phyloP scores from a whole-genome alignment of 1,284 basidiomycete genomes.

The Ceratobasidium sp. region DNA sequence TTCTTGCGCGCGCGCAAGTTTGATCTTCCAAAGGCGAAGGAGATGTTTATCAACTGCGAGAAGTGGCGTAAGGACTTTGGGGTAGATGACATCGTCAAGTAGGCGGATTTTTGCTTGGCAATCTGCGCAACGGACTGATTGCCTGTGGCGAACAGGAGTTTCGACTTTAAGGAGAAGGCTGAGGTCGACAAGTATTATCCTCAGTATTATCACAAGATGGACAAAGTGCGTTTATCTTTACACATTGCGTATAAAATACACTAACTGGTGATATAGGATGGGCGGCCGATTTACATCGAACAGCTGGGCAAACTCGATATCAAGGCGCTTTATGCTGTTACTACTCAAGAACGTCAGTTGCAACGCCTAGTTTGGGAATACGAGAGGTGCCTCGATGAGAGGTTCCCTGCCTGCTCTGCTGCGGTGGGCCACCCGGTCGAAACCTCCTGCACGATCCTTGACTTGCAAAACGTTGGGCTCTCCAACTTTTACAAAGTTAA shows the following conservation, averaged over 20 bases:
- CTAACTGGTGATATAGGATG: slow-evolving; percentile 68
- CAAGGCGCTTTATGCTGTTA: slow-evolving; percentile 80
- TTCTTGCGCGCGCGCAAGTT: slow-evolving; percentile 96
- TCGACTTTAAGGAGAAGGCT: slow-evolving; percentile 87
- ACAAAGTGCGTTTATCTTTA: slow-evolving; percentile 69
- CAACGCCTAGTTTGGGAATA: slow-evolving; percentile 93
- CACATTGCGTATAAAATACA: background rate
- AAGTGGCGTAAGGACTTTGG: slow-evolving; percentile 92
- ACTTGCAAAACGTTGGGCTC: slow-evolving; percentile 85
- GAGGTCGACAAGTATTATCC: slow-evolving; percentile 94
- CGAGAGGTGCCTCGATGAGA: slow-evolving; percentile 84
- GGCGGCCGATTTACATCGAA: slow-evolving; percentile 95
- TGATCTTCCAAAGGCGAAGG: slow-evolving; percentile 82
- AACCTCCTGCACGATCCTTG: slow-evolving; percentile 98
- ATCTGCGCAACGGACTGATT: slow-evolving; percentile 7
- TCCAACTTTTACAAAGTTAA: slow-evolving; percentile 91
- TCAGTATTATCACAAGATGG: slow-evolving; percentile 95
- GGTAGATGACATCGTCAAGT: slow-evolving; percentile 89
- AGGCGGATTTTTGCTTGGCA: slow-evolving; percentile 50
- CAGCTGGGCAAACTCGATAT: slow-evolving; percentile 92
- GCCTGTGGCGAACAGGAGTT: slow-evolving; percentile 66
- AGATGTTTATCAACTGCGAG: slow-evolving; percentile 86
- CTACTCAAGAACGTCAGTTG: slow-evolving; percentile 89
- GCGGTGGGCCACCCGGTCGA: slow-evolving; percentile 87
- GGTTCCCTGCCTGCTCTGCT: slow-evolving; percentile 84